These are phyloP conservation scores for Backusella liffmaniae DNA, from an alignment of 192 early-diverging fungal species.

Conservation along the genomic window DNA sequence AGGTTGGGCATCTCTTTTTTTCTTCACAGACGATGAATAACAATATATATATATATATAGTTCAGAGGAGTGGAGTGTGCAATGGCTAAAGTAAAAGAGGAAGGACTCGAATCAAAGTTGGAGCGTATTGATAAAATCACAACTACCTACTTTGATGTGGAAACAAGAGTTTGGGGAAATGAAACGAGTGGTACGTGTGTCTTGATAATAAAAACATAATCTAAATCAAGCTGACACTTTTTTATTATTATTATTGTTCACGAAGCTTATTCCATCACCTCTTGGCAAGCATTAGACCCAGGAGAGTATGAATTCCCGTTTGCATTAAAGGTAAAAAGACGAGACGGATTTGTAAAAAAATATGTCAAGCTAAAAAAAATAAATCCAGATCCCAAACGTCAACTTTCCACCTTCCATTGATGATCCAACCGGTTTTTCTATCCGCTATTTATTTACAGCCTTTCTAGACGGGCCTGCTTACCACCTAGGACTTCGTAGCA, in stretches of 20 bases:
- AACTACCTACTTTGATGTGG: slow-evolving; percentile 31
- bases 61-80: slow-evolving; percentile 32
- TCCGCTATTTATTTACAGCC: slow-evolving; percentile 37
- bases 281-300: slow-evolving; percentile 21
- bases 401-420: slow-evolving; percentile 43
- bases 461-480: slow-evolving; percentile 33
- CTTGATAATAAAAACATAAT: background rate
- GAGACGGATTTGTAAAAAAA: too few species aligned
- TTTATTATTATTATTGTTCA: background rate
- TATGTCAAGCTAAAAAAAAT: background rate
- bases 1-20: background rate
- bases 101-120: slow-evolving; percentile 1
- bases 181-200: slow-evolving; percentile 27
- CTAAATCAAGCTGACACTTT: too few species aligned
- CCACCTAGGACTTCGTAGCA: slow-evolving; percentile 26
- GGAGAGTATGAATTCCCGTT: slow-evolving; percentile 38
- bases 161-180: slow-evolving; percentile 34
- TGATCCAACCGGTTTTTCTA: slow-evolving; percentile 30
- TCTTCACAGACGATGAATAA: background rate
- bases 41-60: slow-evolving; percentile 2
- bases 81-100: slow-evolving; percentile 24
- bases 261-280: background rate
- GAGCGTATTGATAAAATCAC: slow-evolving; percentile 26
- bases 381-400: slow-evolving; percentile 35
- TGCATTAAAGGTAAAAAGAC: slow-evolving; percentile 37